These are phyloP conservation scores for Metschnikowia arizonensis DNA, from an alignment of 805 yeast genomes.

Conservation along the genomic window DNA sequence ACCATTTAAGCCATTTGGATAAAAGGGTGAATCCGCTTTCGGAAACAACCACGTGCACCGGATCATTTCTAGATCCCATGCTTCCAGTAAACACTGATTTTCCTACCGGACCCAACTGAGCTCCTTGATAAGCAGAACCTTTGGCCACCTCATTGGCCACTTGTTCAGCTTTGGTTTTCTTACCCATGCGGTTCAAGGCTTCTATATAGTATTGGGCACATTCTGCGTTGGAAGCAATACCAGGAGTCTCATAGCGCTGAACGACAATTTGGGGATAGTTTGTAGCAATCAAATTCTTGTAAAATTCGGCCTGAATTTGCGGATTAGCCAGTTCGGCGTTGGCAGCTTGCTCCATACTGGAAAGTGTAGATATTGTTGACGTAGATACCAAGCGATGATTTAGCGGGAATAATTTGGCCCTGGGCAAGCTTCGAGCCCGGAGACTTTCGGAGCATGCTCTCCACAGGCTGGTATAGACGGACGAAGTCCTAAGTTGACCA, in stretches of 20 bases:
- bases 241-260: constrained; percentile 90
- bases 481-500: not conserved
- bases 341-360: constrained; percentile 74
- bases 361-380: constrained; percentile 29
- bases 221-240: constrained; percentile 79
- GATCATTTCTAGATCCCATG: constrained; percentile 69
- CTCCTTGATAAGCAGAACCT: constrained; percentile 8
- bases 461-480: not conserved
- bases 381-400: constrained; percentile 20
- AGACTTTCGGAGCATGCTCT: not conserved
- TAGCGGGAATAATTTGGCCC: not conserved
- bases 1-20: constrained; percentile 86
- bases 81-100: constrained; percentile 31
- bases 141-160: constrained; percentile 33
- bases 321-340: constrained; percentile 70
- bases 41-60: constrained; percentile 89
- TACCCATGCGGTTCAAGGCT: constrained; percentile 76
- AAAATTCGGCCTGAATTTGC: constrained; percentile 75
- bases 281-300: constrained; percentile 64
- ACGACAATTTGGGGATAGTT: constrained; percentile 95
- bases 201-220: constrained; percentile 76
- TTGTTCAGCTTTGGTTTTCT: constrained; percentile 70
- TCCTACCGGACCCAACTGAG: constrained; percentile 1
- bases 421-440: not conserved
- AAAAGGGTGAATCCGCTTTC: constrained; percentile 76